phyloP scores from a whole-genome alignment of 2,329 filamentous ascomycete species.

The Colletotrichum cordylinicola region DNA sequence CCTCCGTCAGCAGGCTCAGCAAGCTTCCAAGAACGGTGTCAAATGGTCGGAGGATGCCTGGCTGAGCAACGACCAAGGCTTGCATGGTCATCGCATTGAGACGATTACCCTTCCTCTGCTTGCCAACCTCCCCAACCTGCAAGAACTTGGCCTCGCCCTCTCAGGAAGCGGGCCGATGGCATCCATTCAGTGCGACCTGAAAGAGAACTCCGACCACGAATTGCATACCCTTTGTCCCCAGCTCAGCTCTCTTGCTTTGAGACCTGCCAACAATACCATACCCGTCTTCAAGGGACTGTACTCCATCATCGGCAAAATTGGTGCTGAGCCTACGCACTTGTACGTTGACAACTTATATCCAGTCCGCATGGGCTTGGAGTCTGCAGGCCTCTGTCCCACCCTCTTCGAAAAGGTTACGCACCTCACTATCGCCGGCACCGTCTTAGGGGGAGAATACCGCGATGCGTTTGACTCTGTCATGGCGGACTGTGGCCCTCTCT shows the following conservation, averaged over 20 bases:
- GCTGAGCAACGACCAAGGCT: not conserved
- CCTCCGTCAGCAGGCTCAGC: not conserved
- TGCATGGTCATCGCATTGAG: not conserved
- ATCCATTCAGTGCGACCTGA: not conserved
- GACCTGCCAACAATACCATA: not conserved
- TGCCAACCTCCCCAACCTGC: not conserved
- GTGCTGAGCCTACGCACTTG: not conserved
- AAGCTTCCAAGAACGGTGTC: not conserved
- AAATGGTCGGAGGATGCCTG: not conserved
- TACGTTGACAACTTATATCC: not conserved
- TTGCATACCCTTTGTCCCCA: not conserved
- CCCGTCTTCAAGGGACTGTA: not conserved
- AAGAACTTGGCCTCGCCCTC: not conserved
- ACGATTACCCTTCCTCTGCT: not conserved
- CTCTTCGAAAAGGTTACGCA: not conserved
- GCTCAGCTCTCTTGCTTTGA: not conserved
- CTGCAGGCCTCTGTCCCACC: not conserved
- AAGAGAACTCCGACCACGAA: not conserved
- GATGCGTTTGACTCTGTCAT: not conserved
- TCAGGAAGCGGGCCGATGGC: not conserved
- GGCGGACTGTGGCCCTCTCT: not conserved
- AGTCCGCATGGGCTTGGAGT: not conserved
- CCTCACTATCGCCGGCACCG: not conserved
- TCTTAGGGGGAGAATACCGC: not conserved
- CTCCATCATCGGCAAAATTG: not conserved